phyloP scores from a whole-genome alignment of 2,329 filamentous ascomycete species.

The Pseudocercospora pini-densiflorae region DNA sequence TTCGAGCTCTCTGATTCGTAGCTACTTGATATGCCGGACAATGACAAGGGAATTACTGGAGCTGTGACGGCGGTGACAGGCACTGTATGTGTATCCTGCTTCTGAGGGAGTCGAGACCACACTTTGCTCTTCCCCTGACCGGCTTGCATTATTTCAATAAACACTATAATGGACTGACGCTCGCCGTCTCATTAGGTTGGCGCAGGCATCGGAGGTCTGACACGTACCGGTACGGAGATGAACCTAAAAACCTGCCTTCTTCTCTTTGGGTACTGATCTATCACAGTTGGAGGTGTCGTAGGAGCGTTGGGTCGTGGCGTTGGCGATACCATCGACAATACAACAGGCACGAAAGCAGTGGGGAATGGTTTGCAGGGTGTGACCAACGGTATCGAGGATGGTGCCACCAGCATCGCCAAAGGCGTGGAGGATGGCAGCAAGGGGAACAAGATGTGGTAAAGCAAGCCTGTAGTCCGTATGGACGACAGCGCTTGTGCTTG shows the following conservation, averaged over 20 bases:
- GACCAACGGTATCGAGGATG: slow-evolving; percentile 49
- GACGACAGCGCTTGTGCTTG: not conserved
- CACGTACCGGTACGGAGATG: slow-evolving; percentile 45
- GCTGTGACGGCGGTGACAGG: slow-evolving; percentile 37
- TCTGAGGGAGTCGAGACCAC: not conserved
- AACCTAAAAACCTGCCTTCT: not conserved
- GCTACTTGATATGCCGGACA: slow-evolving; percentile 11
- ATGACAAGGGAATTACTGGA: slow-evolving; percentile 33
- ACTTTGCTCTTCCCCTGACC: not conserved
- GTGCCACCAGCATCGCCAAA: slow-evolving; percentile 45
- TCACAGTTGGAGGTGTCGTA: slow-evolving; percentile 54
- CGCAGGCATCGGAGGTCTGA: slow-evolving; percentile 58
- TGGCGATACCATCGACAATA: slow-evolving; percentile 50
- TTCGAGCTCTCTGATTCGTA: too few relatives aligned
- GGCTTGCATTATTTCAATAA: not conserved
- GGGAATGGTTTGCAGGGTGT: slow-evolving; percentile 48
- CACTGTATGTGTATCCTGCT: slow-evolving; percentile 27
- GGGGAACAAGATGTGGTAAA: slow-evolving; percentile 19
- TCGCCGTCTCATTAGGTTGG: slow-evolving; percentile 38
- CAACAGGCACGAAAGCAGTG: slow-evolving; percentile 50
- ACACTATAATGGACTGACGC: not conserved
- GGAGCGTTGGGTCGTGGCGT: slow-evolving; percentile 52
- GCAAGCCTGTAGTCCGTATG: not conserved
- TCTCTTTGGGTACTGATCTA: not conserved
- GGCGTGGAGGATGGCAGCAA: slow-evolving; percentile 48